phyloP scores from a whole-genome alignment of 139 green algal genomes.

The Edaphochlamys debaryana region DNA sequence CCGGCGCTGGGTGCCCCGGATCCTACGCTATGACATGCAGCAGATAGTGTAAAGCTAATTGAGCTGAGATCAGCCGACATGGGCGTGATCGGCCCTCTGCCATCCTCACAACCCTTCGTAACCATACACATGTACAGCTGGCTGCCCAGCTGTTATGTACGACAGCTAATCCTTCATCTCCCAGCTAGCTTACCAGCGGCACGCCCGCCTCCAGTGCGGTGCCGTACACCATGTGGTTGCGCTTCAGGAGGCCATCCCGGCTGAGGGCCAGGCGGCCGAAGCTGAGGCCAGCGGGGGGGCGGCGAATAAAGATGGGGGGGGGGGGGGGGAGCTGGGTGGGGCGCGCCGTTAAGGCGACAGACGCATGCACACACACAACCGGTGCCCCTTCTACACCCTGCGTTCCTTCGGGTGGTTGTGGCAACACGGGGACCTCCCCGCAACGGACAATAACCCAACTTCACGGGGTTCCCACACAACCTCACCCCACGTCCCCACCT shows the following conservation, averaged over 20 bases:
- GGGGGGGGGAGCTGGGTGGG: background rate
- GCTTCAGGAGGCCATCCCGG: constrained; percentile 53
- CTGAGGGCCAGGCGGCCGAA: constrained; percentile 28
- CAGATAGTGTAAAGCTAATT: too few species aligned
- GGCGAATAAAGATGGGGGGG: background rate
- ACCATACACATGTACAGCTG: too few species aligned
- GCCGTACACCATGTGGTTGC: constrained; percentile 79
- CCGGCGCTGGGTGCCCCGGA: too few species aligned
- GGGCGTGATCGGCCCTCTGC: too few species aligned
- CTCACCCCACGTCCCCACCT: constrained; percentile 30
- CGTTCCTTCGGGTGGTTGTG: too few species aligned
- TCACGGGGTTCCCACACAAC: background rate
- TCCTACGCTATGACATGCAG: too few species aligned
- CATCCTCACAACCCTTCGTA: too few species aligned
- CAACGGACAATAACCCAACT: background rate
- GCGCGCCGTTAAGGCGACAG: too few species aligned
- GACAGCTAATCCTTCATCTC: too few species aligned
- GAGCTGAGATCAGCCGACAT: too few species aligned
- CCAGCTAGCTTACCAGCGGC: constrained; percentile 59
- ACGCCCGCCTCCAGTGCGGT: constrained; percentile 45
- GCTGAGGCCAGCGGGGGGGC: background rate
- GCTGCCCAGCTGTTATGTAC: too few species aligned
- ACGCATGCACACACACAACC: background rate
- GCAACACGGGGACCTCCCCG: background rate
- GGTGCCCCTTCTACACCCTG: too few species aligned